Evolutionary conservation across 1,139 yeast species (phyloP).

Genomic region (Saccharomyces hybrid): DNA sequence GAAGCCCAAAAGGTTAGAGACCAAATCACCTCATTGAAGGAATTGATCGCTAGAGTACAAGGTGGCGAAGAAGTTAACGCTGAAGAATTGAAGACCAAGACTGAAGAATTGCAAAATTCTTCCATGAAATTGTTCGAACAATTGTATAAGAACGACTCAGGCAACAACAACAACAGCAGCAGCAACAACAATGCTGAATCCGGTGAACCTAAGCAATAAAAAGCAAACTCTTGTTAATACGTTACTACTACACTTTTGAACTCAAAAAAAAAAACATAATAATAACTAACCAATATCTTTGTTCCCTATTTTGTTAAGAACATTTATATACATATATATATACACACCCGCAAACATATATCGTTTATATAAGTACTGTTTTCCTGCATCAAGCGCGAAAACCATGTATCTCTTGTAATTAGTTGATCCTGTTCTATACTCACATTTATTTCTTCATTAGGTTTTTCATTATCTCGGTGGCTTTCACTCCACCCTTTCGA

Average conservation of each 20-base stretch:
- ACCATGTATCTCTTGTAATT: not conserved
- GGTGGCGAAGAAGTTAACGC: constrained; percentile 77
- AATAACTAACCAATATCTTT: not conserved
- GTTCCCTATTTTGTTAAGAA: not conserved
- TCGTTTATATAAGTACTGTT: not conserved
- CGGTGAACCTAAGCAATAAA: constrained; percentile 28
- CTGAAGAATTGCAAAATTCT: constrained; percentile 80
- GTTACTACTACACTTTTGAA: not conserved
- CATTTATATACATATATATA: not conserved
- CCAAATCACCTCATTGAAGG: constrained; percentile 82
- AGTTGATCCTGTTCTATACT: not conserved
- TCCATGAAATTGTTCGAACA: constrained; percentile 92
- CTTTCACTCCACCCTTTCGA: not conserved
- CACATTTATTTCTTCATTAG: not conserved
- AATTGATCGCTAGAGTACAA: constrained; percentile 82
- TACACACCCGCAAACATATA: not conserved
- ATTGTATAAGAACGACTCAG: constrained; percentile 68
- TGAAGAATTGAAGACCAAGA: constrained; percentile 92
- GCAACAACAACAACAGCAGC: constrained; percentile 45
- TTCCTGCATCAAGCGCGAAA: not conserved
- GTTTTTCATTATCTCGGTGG: not conserved
- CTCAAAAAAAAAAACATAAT: constrained; percentile 1
- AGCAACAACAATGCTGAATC: constrained; percentile 26
- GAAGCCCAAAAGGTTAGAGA: constrained; percentile 83
- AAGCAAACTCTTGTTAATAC: not conserved